Evolutionary conservation across 352 stramenopile species (phyloP).

Genomic region (Phytophthora capsici): DNA sequence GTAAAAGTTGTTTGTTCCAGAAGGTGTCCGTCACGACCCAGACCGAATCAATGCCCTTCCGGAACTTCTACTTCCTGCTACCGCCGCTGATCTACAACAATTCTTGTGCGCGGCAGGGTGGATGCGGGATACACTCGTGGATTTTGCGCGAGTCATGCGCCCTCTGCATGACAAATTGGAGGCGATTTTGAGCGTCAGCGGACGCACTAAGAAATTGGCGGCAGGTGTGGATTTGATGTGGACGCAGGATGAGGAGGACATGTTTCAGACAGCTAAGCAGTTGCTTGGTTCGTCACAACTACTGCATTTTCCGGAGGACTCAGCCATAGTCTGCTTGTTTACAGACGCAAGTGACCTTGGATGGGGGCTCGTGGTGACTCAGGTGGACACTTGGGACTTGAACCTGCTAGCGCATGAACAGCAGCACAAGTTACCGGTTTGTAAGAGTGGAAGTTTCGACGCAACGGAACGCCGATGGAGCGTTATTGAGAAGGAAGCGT

Average conservation of each 20-base stretch:
- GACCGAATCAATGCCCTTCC: slow-evolving; percentile 1
- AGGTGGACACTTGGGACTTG: background rate
- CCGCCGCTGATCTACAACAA: slow-evolving; percentile 21
- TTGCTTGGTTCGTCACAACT: background rate
- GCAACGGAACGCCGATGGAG: slow-evolving; percentile 4
- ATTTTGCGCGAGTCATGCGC: slow-evolving; percentile 8
- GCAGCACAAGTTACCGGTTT: slow-evolving; percentile 12
- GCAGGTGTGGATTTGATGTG: background rate
- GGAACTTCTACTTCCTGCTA: slow-evolving; percentile 5
- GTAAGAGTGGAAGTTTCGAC: slow-evolving; percentile 17
- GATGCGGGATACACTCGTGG: slow-evolving; percentile 20
- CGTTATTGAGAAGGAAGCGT: slow-evolving; percentile 29
- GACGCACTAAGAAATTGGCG: slow-evolving; percentile 1
- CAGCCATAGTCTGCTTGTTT: background rate
- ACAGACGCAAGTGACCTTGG: slow-evolving; percentile 8
- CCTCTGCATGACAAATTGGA: slow-evolving; percentile 26
- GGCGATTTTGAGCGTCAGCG: background rate
- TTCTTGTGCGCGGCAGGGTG: slow-evolving; percentile 30
- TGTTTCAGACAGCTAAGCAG: background rate
- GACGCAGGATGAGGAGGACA: background rate
- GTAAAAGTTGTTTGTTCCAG: slow-evolving; percentile 22
- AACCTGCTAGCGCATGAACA: background rate
- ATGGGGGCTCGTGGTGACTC: slow-evolving; percentile 6
- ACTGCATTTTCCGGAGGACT: slow-evolving; percentile 1
- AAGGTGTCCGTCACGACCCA: slow-evolving; percentile 14